phyloP scores from a whole-genome alignment of 306 rosid species.

The Astragalus glycyphyllos region DNA sequence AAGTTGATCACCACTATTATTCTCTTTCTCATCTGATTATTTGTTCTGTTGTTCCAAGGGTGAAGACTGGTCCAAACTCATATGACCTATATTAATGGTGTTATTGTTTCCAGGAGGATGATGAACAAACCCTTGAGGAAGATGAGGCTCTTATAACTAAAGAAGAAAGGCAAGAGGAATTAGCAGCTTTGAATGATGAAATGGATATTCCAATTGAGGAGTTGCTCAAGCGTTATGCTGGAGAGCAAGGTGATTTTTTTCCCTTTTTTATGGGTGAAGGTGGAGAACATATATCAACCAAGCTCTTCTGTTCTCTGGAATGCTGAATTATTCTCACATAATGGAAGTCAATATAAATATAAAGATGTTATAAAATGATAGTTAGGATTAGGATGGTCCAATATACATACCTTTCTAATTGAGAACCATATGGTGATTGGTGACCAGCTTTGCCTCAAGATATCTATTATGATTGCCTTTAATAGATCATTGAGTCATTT shows the following conservation, averaged over 20 bases:
- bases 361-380: slow-evolving; percentile 10
- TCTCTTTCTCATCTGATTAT: slow-evolving; percentile 39
- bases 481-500: slow-evolving; percentile 33
- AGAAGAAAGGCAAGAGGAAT: slow-evolving; percentile 86
- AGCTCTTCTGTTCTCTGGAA: not conserved
- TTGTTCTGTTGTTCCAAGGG: slow-evolving; percentile 40
- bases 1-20: slow-evolving; percentile 27
- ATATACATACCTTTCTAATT: slow-evolving; percentile 27
- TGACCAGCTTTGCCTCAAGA: slow-evolving; percentile 1
- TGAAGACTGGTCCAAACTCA: slow-evolving; percentile 30
- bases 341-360: slow-evolving; percentile 28
- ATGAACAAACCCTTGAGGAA: slow-evolving; percentile 84
- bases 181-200: slow-evolving; percentile 86
- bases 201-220: slow-evolving; percentile 92
- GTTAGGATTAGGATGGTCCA: slow-evolving; percentile 8
- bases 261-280: slow-evolving; percentile 10
- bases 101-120: slow-evolving; percentile 86
- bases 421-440: slow-evolving; percentile 7
- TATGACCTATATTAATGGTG: slow-evolving; percentile 38
- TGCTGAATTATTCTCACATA: slow-evolving; percentile 15
- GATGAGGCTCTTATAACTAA: slow-evolving; percentile 86
- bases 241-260: slow-evolving; percentile 55
- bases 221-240: slow-evolving; percentile 78
- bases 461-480: slow-evolving; percentile 33
- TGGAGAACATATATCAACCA: slow-evolving; percentile 24